Evolutionary conservation across 306 rosid species (phyloP).

Genomic region (Trifolium pratense): DNA sequence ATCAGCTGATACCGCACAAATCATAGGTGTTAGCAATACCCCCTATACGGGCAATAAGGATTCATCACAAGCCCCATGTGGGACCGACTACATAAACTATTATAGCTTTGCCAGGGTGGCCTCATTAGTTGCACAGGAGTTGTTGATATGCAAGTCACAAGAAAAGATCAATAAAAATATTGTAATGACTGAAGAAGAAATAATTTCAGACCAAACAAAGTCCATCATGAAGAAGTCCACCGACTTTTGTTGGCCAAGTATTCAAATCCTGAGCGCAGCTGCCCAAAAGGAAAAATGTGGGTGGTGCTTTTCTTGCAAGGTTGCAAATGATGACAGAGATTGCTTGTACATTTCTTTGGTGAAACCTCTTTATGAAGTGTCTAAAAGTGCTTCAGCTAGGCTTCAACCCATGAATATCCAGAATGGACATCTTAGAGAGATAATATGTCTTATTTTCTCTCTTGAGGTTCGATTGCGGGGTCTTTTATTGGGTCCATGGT

Average conservation of each 20-base stretch:
- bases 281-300: slow-evolving; percentile 83
- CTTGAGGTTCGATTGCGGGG: slow-evolving; percentile 85
- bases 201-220: slow-evolving; percentile 73
- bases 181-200: slow-evolving; percentile 69
- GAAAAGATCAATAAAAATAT: slow-evolving; percentile 61
- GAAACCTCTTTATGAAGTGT: slow-evolving; percentile 54
- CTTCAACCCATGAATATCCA: slow-evolving; percentile 50
- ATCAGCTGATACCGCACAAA: slow-evolving; percentile 57
- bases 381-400: slow-evolving; percentile 53
- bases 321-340: slow-evolving; percentile 66
- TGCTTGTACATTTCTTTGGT: slow-evolving; percentile 71
- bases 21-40: slow-evolving; percentile 45
- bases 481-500: slow-evolving; percentile 91
- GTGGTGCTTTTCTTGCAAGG: slow-evolving; percentile 89
- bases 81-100: slow-evolving; percentile 62
- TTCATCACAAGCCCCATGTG: slow-evolving; percentile 43
- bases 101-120: slow-evolving; percentile 80
- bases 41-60: slow-evolving; percentile 41
- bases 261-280: slow-evolving; percentile 53
- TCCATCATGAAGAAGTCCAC: slow-evolving; percentile 69
- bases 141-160: slow-evolving; percentile 58
- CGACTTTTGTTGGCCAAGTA: slow-evolving; percentile 71
- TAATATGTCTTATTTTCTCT: slow-evolving; percentile 64
- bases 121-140: slow-evolving; percentile 70
- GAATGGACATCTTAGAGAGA: slow-evolving; percentile 73